These are phyloP conservation scores for Mycena olivaceomarginata DNA, from an alignment of 768 basidiomycete species.

Conservation along the genomic window DNA sequence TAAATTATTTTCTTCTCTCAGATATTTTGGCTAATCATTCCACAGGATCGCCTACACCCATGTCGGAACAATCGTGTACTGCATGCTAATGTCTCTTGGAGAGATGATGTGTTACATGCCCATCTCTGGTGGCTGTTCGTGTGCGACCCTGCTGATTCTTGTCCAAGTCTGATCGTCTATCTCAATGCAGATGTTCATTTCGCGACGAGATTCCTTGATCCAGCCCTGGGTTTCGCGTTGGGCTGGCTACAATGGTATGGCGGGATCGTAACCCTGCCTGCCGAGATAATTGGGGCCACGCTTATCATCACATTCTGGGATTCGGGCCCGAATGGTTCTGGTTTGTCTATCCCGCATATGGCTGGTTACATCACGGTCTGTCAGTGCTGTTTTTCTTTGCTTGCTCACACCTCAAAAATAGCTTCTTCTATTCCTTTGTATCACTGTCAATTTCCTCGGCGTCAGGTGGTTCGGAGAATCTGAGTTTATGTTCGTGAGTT, in stretches of 20 bases:
- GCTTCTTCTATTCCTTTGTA: slow-evolving; percentile 50
- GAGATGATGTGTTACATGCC: slow-evolving; percentile 55
- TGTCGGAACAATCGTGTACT: slow-evolving; percentile 58
- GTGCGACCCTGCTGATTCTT: neutral
- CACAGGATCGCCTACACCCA: slow-evolving; percentile 62
- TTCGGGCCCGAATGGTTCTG: slow-evolving; percentile 32
- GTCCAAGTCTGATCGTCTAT: slow-evolving; percentile 42
- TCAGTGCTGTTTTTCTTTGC: slow-evolving; percentile 42
- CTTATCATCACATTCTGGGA: slow-evolving; percentile 69
- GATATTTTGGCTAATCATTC: neutral
- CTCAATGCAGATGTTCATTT: slow-evolving; percentile 68
- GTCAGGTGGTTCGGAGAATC: slow-evolving; percentile 71
- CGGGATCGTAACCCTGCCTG: slow-evolving; percentile 61
- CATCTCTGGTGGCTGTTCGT: slow-evolving; percentile 44
- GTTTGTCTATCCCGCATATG: slow-evolving; percentile 29
- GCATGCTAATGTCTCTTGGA: no score
- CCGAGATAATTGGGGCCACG: slow-evolving; percentile 73
- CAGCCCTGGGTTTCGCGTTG: slow-evolving; percentile 64
- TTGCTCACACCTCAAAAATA: slow-evolving; percentile 1
- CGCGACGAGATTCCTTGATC: slow-evolving; percentile 73
- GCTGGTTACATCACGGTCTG: slow-evolving; percentile 35
- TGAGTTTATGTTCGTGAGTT: slow-evolving; percentile 74
- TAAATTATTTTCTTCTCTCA: no score
- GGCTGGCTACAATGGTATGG: slow-evolving; percentile 65
- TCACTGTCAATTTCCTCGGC: slow-evolving; percentile 61